phyloP scores from a whole-genome alignment of 2,329 filamentous ascomycete species.

The Alternaria solani region DNA sequence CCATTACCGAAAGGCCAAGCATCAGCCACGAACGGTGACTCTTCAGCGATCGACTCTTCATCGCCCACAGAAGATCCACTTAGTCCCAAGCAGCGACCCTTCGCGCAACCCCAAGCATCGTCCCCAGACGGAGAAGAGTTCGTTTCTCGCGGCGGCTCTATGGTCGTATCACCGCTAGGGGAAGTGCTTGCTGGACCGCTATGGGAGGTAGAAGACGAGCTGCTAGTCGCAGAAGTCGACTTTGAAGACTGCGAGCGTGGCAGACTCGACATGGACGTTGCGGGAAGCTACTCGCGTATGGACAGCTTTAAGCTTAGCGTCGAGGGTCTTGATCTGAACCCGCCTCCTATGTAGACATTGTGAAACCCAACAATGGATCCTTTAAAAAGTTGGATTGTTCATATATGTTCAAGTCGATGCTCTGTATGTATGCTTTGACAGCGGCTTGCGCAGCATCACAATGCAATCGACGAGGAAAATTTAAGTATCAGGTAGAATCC shows the following conservation, averaged over 20 bases:
- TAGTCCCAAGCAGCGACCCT: slow-evolving; percentile 27
- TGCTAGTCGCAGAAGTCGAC: slow-evolving; percentile 78
- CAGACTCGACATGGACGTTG: slow-evolving; percentile 81
- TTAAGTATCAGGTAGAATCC: background rate
- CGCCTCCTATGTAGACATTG: slow-evolving; percentile 57
- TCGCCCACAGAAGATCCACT: slow-evolving; percentile 21
- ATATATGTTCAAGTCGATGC: background rate
- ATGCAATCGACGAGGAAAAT: background rate
- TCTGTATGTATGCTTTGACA: background rate
- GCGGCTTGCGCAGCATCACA: background rate
- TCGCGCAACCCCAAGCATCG: slow-evolving; percentile 8
- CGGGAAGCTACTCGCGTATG: slow-evolving; percentile 82
- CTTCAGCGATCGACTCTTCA: slow-evolving; percentile 35
- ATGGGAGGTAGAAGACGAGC: slow-evolving; percentile 76
- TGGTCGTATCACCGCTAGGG: slow-evolving; percentile 80
- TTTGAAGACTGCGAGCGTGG: slow-evolving; percentile 88
- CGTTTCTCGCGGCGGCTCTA: slow-evolving; percentile 78
- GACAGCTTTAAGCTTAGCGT: slow-evolving; percentile 69
- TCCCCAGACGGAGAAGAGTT: slow-evolving; percentile 57
- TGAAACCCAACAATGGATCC: background rate
- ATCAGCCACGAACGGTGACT: slow-evolving; percentile 19
- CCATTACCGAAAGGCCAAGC: slow-evolving; percentile 36
- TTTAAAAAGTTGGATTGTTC: background rate
- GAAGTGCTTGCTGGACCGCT: slow-evolving; percentile 81
- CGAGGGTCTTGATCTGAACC: slow-evolving; percentile 66